Conservation (phyloP, 2,329 filamentous ascomycete genomes). For the Curvularia sp. region DNA sequence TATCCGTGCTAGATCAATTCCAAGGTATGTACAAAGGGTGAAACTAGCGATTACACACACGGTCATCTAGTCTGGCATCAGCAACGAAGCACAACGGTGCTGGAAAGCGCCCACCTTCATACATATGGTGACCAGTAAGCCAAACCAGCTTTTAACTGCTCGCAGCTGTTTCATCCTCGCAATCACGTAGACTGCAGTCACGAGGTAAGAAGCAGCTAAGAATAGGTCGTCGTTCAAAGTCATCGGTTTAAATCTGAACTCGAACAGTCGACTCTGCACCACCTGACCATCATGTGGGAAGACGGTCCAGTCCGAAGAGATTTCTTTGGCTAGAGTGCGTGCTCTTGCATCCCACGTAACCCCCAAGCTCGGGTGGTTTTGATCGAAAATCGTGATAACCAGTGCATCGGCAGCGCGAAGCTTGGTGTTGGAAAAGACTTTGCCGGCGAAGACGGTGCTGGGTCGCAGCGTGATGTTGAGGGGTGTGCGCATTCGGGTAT, state of each 20-base stretch:
- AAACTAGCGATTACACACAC: conserved; percentile 81
- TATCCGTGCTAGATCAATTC: conserved; percentile 76
- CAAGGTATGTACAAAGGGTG: conserved; percentile 77
- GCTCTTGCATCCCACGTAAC: conserved; percentile 70
- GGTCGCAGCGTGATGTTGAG: conserved; percentile 78
- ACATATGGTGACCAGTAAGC: conserved; percentile 73
- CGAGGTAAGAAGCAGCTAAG: conserved; percentile 69
- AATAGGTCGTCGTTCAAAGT: conserved; percentile 70
- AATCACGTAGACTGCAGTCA: conserved; percentile 70
- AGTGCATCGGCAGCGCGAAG: conserved; percentile 77
- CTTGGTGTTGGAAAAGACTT: conserved; percentile 71
- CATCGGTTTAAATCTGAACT: conserved; percentile 80
- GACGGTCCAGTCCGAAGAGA: conserved; percentile 66
- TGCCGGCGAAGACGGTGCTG: conserved; percentile 83
- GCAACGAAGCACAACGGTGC: not conserved
- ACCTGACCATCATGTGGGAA: conserved; percentile 67
- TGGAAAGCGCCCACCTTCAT: conserved; percentile 59
- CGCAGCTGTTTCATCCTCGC: conserved; percentile 72
- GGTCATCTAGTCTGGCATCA: conserved; percentile 56
- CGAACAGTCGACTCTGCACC: conserved; percentile 69
- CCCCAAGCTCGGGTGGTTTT: conserved; percentile 69
- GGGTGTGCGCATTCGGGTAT: conserved; percentile 67
- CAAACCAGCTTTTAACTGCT: conserved; percentile 77
- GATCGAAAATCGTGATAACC: conserved; percentile 78
- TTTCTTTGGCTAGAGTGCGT: conserved; percentile 59